Evolutionary conservation across 2,329 filamentous ascomycete species (phyloP), one percentile per base, ranked within the genome.

Genomic region (Botrytis hyacinthi): DNA sequence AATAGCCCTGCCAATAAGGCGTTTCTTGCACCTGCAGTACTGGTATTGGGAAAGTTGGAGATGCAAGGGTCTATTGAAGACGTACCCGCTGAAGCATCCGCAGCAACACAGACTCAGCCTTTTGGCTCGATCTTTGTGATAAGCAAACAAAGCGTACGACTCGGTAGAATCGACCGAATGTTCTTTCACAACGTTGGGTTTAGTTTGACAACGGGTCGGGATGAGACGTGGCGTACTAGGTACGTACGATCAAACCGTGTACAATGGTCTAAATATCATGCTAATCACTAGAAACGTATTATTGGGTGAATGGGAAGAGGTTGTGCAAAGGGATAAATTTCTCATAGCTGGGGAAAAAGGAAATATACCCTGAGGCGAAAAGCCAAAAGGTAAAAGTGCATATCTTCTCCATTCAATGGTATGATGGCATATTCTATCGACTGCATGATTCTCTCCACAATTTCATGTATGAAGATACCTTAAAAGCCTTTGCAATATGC

Each of bases 121-220:
- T 63, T 71, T 73, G 61, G 73, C 61, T 51, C 62, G 62, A 60
- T 66, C 42, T 70, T 62, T 54, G 71, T 78, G 78, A 75, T 75
- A 76, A 76, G 74, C 74, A 76, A 76, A 74, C 72, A 51, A 67
- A 75, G 44, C 61, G 75, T 76, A 48, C 75, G 63, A 78, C 76
- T 79, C 75, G 77, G 74, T 68, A 74, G 75, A 73, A 69, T 42
- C 71, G 71, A 73, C 71, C 71, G 57, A 73, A 73, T 63, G 71
- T 70, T 73, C 65, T 73, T 73, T 62, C 68, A 51, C 54, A 62
- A 70, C 66, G 66, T 40, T 59, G 61, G 32, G 51, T n/a, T 68
- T 35, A 48, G 71, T 68, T 46, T 72, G 63, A 60, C 63, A 72
- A 67, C 71, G 71, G 71, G 29, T 60, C 71, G 71, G 71, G 40